These are phyloP conservation scores for Trichoderma sp. DNA, from an alignment of 2,329 filamentous ascomycete genomes.

Conservation along the genomic window DNA sequence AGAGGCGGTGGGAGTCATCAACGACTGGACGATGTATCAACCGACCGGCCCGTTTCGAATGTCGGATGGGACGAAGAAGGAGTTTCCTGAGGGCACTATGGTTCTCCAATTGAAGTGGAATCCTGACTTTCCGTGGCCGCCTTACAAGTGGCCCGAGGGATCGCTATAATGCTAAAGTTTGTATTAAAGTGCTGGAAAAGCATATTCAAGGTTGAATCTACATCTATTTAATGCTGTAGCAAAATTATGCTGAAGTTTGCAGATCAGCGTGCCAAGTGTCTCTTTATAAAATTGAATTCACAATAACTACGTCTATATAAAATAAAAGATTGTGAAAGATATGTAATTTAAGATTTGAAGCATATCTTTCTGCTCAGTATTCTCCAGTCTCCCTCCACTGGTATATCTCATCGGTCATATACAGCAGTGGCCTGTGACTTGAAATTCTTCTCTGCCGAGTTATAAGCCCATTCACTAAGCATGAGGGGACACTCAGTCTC, in stretches of 20 bases:
- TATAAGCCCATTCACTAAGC: not conserved
- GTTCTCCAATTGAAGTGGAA: conserved; percentile 24
- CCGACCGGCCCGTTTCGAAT: conserved; percentile 4
- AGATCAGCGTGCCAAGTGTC: not conserved
- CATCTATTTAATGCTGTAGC: not conserved
- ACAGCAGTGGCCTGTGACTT: not conserved
- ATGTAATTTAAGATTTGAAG: not conserved
- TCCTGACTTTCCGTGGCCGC: conserved; percentile 24
- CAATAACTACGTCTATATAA: not conserved
- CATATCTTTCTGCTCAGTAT: not conserved
- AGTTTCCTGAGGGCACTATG: conserved; percentile 28
- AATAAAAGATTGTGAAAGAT: not conserved
- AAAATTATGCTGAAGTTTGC: not conserved
- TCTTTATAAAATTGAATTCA: not conserved
- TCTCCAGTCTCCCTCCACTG: not conserved
- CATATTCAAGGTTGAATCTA: not conserved
- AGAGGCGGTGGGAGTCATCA: not conserved
- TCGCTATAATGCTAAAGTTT: not conserved
- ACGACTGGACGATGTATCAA: not conserved
- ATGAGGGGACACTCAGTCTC: not conserved
- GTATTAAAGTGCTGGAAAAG: not conserved
- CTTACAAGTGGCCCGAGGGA: conserved; percentile 2
- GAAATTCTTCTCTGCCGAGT: not conserved
- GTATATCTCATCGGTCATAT: not conserved
- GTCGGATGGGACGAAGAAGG: conserved; percentile 25